phyloP scores from a whole-genome alignment of 169 alveolate species.

The Amoebophrya sp. region DNA sequence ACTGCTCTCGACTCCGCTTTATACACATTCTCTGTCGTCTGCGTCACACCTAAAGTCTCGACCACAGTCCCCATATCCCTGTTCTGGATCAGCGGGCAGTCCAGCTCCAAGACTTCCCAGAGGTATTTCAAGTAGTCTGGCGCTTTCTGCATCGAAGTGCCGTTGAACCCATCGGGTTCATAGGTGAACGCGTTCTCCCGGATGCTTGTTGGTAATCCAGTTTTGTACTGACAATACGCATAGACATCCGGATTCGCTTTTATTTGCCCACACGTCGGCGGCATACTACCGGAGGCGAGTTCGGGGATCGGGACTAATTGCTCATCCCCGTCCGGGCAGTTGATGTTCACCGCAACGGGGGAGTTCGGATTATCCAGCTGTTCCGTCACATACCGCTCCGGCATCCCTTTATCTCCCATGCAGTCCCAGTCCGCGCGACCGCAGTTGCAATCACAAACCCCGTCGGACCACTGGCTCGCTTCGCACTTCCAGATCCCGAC shows the following conservation, averaged over 20 bases:
- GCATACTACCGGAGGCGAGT: not conserved
- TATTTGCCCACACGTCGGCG: not conserved
- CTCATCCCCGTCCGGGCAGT: constrained; percentile 4
- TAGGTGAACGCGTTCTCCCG: not conserved
- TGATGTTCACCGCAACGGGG: not conserved
- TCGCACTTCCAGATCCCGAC: not conserved
- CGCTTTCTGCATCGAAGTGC: not conserved
- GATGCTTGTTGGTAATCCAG: not conserved
- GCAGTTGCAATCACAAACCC: not conserved
- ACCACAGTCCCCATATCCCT: not conserved
- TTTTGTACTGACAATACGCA: not conserved
- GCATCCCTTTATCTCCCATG: not conserved
- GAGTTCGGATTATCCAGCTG: not conserved
- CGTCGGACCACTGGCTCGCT: not conserved
- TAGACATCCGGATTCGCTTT: not conserved
- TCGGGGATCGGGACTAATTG: not conserved
- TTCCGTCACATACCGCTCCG: not conserved
- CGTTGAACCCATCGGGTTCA: not conserved
- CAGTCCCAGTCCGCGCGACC: constrained; percentile 23
- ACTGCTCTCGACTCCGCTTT: not conserved
- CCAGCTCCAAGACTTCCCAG: not conserved
- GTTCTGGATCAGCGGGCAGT: not conserved
- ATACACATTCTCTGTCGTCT: not conserved
- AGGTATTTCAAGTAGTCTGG: not conserved
- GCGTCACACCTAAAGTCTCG: not conserved